These are phyloP conservation scores for Echites panduratus DNA, from an alignment of 257 asterid species.

Conservation along the genomic window DNA sequence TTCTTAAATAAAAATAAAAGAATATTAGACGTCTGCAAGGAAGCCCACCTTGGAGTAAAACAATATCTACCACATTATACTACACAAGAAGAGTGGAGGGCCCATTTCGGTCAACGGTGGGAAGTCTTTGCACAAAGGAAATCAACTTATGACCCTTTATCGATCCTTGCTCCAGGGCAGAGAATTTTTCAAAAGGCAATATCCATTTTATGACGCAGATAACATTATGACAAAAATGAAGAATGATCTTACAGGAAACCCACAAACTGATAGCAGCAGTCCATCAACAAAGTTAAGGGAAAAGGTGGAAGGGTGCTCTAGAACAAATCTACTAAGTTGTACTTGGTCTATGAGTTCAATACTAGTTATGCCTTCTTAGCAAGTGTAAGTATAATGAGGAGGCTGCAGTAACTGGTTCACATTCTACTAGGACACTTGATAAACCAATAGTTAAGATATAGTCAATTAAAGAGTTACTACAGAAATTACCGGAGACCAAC, in stretches of 20 bases:
- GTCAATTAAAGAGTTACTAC: neutral
- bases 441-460: constrained; percentile 1
- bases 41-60: constrained; percentile 56
- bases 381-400: constrained; percentile 33
- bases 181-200: constrained; percentile 64
- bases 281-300: neutral
- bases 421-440: constrained; percentile 13
- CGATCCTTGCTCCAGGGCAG: constrained; percentile 91
- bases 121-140: constrained; percentile 63
- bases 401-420: constrained; percentile 14
- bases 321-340: constrained; percentile 8
- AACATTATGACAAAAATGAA: constrained; percentile 4
- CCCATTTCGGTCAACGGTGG: constrained; percentile 75
- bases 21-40: constrained; percentile 58
- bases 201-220: constrained; percentile 44
- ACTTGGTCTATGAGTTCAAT: constrained; percentile 25
- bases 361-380: constrained; percentile 29
- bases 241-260: constrained; percentile 8
- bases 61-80: constrained; percentile 72
- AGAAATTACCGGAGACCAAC: neutral
- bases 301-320: neutral
- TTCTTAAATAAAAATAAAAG: constrained; percentile 42
- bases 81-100: constrained; percentile 69
- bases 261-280: neutral
- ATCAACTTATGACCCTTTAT: constrained; percentile 73